Percentiles rank a stretch among this genome's conserved stretches.
These are phyloP conservation scores for Suillus subalutaceus DNA, from an alignment of 768 basidiomycete species.

Conservation along the genomic window DNA sequence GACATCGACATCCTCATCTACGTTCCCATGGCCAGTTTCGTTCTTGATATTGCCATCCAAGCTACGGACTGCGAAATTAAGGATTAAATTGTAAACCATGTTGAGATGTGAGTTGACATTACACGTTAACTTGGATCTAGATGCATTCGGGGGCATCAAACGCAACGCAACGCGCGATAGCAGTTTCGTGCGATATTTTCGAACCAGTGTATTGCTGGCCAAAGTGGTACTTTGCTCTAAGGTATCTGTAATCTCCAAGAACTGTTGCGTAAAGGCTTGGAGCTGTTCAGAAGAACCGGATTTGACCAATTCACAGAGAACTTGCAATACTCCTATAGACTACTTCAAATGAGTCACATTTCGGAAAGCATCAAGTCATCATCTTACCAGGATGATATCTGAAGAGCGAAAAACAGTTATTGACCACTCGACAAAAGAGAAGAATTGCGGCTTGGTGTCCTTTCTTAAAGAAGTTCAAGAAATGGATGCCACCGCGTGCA, in stretches of 20 bases:
- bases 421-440: slow-evolving; percentile 55
- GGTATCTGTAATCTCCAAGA: slow-evolving; percentile 48
- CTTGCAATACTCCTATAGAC: slow-evolving; percentile 70
- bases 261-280: slow-evolving; percentile 40
- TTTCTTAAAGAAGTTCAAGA: slow-evolving; percentile 43
- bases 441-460: slow-evolving; percentile 55
- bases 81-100: neutral
- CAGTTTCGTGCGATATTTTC: slow-evolving; percentile 71
- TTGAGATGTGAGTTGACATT: slow-evolving; percentile 1
- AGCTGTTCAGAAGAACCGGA: slow-evolving; percentile 60
- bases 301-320: slow-evolving; percentile 71
- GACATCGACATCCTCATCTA: slow-evolving; percentile 54
- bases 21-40: slow-evolving; percentile 15
- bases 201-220: slow-evolving; percentile 62
- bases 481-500: neutral
- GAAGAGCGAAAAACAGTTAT: slow-evolving; percentile 38
- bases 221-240: slow-evolving; percentile 47
- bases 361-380: slow-evolving; percentile 14
- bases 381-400: slow-evolving; percentile 55
- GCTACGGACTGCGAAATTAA: slow-evolving; percentile 22
- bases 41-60: slow-evolving; percentile 22
- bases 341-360: slow-evolving; percentile 31
- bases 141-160: slow-evolving; percentile 53
- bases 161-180: slow-evolving; percentile 65
- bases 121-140: slow-evolving; percentile 23